These are phyloP conservation scores for Coelastrella sp. DNA, from an alignment of 139 green algal genomes.

Conservation along the genomic window DNA sequence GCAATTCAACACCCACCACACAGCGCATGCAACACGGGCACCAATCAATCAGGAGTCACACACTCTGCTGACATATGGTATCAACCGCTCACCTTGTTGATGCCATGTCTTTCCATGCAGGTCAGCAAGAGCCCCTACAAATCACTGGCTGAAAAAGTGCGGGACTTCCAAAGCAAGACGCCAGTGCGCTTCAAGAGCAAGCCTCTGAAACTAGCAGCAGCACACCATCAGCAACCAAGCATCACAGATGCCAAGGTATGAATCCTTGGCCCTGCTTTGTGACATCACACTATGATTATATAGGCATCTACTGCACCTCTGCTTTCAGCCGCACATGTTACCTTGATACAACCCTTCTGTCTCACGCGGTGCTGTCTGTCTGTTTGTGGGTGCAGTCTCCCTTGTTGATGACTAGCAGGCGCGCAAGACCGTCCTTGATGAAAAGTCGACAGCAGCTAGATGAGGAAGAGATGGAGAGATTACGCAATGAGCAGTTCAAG, in stretches of 20 bases:
- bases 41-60: too few species aligned
- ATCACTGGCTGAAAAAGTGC: slow-evolving; percentile 51
- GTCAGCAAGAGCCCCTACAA: slow-evolving; percentile 54
- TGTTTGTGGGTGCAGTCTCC: too few species aligned
- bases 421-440: slow-evolving; percentile 56
- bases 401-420: slow-evolving; percentile 59
- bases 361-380: too few species aligned
- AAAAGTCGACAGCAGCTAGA: slow-evolving; percentile 73
- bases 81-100: too few species aligned
- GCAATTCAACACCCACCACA: not conserved
- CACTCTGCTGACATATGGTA: too few species aligned
- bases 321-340: too few species aligned
- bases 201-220: slow-evolving; percentile 17
- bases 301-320: not conserved
- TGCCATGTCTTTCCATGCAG: not conserved
- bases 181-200: slow-evolving; percentile 56
- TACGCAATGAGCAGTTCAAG: slow-evolving; percentile 58
- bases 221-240: not conserved
- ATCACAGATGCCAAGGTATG: slow-evolving; percentile 39
- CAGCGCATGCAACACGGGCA: too few species aligned
- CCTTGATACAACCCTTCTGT: too few species aligned
- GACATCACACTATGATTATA: too few species aligned
- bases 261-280: too few species aligned
- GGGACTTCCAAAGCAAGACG: slow-evolving; percentile 61
- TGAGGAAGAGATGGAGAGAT: slow-evolving; percentile 61